Base-by-base conservation (phyloP, 163 green algal genomes). In the Volvox carteri region DNA sequence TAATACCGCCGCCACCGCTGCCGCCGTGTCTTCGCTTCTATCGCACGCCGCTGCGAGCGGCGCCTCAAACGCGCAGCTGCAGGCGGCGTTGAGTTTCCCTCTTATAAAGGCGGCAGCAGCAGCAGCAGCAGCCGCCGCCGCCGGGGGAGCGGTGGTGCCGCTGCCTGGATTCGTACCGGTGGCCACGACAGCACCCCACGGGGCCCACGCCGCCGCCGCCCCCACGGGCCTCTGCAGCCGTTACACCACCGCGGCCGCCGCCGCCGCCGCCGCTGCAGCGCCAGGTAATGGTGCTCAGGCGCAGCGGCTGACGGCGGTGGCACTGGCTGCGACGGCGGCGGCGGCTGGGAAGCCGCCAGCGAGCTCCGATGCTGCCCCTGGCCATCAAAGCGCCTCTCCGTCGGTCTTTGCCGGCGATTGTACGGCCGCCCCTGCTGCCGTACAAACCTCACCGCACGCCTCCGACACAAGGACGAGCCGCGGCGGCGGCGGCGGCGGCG, bases 31-130 rank as follows among this genome's bases (percentile, higher is more conserved):
- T 16, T 77, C 67, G 33, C 67, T 77, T 11, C 67, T 77, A 4
- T 52, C 67, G 8, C 67, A 77, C 9, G 67, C 33, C 8, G 42
- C 72, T 41, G 35, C 25, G 9, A 12, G 28, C 25, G 42, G 41
- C 41, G n/a, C 41, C 18, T 23, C 72, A 5, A 23, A 8, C 14
- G 41, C 5, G 21, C 72, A 80, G 72, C 42, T 62, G 72, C 72
- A 80, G 42, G 42, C 42, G 41, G 42, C 42, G 16, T 44, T 80
- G 14, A 60, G 68, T 52, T 48, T 68, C 0, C 75, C 75, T 25
- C 54, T 84, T 9, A 44, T 84, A 46, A 84, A 84, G 75, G 75
- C 75, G 21, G 75, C 75, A 12, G 75, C 75, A n/a, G 75, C 75
- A 18, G 75, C 75, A 1, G 75, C 75, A 4, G 75, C 48, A 1